Evolutionary conservation across 257 asterid species (phyloP).

Genomic region (Leonotis leonurus): DNA sequence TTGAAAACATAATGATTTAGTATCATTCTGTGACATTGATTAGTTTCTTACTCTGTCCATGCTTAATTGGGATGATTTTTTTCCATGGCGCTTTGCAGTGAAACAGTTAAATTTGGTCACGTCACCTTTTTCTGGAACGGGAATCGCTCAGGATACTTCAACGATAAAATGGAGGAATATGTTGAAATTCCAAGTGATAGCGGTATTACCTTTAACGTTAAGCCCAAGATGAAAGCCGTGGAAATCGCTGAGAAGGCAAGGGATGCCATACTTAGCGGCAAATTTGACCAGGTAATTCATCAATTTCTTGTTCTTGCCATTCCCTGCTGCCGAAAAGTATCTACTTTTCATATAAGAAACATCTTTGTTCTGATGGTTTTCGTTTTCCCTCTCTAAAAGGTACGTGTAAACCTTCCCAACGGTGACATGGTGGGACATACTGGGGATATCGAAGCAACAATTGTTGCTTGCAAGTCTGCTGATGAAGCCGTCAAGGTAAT

Average conservation of each 20-base stretch:
- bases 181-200: slow-evolving; percentile 88
- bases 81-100: slow-evolving; percentile 40
- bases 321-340: neutral
- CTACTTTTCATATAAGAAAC: neutral
- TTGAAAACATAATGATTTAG: neutral
- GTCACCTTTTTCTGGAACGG: slow-evolving; percentile 99
- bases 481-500: slow-evolving; percentile 92
- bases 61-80: neutral
- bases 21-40: neutral
- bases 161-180: slow-evolving; percentile 69
- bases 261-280: slow-evolving; percentile 80
- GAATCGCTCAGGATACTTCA: slow-evolving; percentile 87
- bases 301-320: neutral
- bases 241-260: slow-evolving; percentile 93
- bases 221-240: slow-evolving; percentile 94
- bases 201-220: slow-evolving; percentile 84
- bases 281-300: slow-evolving; percentile 77
- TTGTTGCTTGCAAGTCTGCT: slow-evolving; percentile 91
- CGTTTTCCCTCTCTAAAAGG: slow-evolving; percentile 29
- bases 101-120: slow-evolving; percentile 93
- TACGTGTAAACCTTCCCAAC: slow-evolving; percentile 85
- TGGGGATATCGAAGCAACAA: slow-evolving; percentile 86
- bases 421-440: slow-evolving; percentile 99
- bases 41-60: neutral
- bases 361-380: neutral